phyloP scores from a whole-genome alignment of 176 grass and related monocot genomes.

The Musa troglodytarum region DNA sequence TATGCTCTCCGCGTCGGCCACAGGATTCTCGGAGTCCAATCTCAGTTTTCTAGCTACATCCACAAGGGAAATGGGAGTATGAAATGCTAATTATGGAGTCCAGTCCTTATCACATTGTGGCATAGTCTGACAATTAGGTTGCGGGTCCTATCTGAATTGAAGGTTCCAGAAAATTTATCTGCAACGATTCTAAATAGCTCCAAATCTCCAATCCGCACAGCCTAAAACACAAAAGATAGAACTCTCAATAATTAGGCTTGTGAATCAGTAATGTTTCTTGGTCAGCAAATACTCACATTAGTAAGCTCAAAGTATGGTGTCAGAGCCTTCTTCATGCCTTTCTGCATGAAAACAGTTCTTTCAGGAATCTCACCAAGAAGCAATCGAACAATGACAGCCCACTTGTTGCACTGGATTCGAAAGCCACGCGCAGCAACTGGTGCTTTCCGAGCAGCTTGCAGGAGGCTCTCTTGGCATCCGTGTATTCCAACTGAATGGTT shows the following conservation, averaged over 20 bases:
- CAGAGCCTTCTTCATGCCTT: conserved; percentile 77
- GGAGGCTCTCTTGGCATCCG: conserved; percentile 80
- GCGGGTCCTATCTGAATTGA: conserved; percentile 51
- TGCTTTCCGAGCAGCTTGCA: conserved; percentile 81
- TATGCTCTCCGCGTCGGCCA: conserved; percentile 73
- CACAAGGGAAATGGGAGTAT: conserved; percentile 68
- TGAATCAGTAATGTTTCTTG: neutral
- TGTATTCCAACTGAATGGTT: conserved; percentile 83
- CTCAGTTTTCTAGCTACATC: conserved; percentile 76
- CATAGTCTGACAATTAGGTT: conserved; percentile 74
- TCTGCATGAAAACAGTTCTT: conserved; percentile 83
- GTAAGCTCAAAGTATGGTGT: conserved; percentile 80
- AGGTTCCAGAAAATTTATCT: conserved; percentile 57
- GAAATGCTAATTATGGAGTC: conserved; percentile 80
- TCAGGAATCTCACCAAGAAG: conserved; percentile 72
- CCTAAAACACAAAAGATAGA: conserved; percentile 35
- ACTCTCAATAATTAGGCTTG: neutral
- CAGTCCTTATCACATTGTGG: conserved; percentile 83
- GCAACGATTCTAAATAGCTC: conserved; percentile 67
- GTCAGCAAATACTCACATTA: conserved; percentile 37
- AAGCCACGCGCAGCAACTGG: conserved; percentile 59
- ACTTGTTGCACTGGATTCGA: conserved; percentile 70
- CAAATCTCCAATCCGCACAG: conserved; percentile 73
- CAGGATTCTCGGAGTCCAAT: conserved; percentile 47
- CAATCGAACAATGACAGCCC: conserved; percentile 64